Base-by-base conservation (phyloP, 768 basidiomycete species). In the Suillus tomentosus region DNA sequence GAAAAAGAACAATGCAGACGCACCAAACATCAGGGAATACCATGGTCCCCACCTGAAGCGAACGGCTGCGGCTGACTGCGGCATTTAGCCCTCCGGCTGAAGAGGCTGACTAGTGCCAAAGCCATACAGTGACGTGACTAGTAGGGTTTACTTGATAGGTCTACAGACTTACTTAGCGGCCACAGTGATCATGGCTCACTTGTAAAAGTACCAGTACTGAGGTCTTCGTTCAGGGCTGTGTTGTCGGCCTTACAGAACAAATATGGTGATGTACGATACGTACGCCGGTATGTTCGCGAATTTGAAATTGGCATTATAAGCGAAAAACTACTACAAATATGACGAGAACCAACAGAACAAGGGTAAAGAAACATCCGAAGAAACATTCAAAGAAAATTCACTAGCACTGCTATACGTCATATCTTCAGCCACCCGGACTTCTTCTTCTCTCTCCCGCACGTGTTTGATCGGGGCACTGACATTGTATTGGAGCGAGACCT, bases 371-470 rank as follows among this genome's bases (percentile, higher is more conserved):
- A 27, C 56, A 58, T 27, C 9, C 37, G 15, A 57, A 57, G 17
- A 24, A 57, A 40, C 19, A 45, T 19, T 31, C 5, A 5, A 31
- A 31, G 31, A 31, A 31, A 31, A 17, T 42, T 11, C 42, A 40
- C 9, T 39, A 24, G 9, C 24, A 11, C 27, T 15, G 24, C 14
- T 50, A 50, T 58, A 58, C 24, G 69, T 43, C 64, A 77, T 36
- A 73, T 65, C 67, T 68, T 76, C 62, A 74, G 59, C 73, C 76
- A 77, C 48, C 71, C 68, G 19, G 77, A 64, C 43, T 69, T 66
- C 56, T 72, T 72, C 69, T 73, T 74, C 47, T 70, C 72, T 62
- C 67, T 74, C 62, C 70, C 69, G 48, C 70, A 34, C 27, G 61
- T 54, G 56, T 61, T 63, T 24, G 69, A 42, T 62, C 58, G 62